Percentiles rank a stretch among this genome's conserved stretches.
Conservation (phyloP, 2,329 filamentous ascomycete species). For the Botrytis pseudocinerea region DNA sequence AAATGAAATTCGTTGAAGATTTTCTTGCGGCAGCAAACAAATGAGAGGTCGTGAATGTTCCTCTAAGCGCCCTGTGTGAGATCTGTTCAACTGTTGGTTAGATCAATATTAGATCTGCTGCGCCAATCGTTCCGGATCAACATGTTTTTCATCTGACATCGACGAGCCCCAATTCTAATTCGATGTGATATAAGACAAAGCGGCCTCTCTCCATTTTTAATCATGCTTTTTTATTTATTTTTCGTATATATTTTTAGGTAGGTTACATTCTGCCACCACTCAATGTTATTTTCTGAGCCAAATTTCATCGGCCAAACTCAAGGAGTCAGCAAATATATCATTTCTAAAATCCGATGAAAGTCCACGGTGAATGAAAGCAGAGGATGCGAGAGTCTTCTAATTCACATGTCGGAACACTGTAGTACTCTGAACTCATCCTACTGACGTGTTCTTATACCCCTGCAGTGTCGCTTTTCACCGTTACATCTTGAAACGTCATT, state of each 20-base stretch:
- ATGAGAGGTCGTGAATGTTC: neutral
- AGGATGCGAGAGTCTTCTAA: neutral
- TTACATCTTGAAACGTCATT: neutral
- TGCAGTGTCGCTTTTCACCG: neutral
- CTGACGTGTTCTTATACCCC: neutral
- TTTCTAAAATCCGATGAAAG: neutral
- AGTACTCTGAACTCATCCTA: neutral
- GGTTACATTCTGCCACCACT: neutral
- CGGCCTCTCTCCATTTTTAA: neutral
- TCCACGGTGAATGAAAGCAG: neutral
- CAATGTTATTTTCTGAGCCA: neutral
- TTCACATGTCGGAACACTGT: neutral
- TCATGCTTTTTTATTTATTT: neutral
- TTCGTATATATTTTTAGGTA: neutral
- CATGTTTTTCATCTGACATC: neutral
- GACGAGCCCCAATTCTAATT: neutral
- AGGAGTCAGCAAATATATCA: neutral
- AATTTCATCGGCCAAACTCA: neutral
- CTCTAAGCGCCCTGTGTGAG: conserved; percentile 5
- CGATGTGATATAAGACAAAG: neutral
- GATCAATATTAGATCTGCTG: neutral
- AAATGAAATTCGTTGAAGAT: neutral
- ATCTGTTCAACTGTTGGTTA: conserved; percentile 2
- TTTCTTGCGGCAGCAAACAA: neutral
- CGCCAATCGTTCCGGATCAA: conserved; percentile 6